These are phyloP conservation scores for Pichia kudriavzevii DNA, from an alignment of 1,139 yeast genomes.

Conservation along the genomic window DNA sequence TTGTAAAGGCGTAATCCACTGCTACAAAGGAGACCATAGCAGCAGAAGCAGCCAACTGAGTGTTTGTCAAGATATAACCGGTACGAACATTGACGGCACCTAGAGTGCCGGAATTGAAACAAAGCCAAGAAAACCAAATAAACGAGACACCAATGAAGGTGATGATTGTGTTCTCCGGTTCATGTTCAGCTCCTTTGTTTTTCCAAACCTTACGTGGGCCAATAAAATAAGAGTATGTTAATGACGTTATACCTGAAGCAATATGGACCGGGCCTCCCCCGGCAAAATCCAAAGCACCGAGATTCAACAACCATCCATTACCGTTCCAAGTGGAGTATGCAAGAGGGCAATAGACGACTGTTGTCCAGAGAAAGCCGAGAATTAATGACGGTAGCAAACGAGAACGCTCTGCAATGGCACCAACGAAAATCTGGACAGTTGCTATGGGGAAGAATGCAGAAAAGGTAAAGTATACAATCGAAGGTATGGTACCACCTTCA, in stretches of 20 bases:
- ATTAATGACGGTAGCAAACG: constrained; percentile 36
- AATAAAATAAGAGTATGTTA: constrained; percentile 35
- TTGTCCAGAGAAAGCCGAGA: constrained; percentile 35
- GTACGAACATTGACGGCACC: constrained; percentile 39
- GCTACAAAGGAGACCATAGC: constrained; percentile 34
- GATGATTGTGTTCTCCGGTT: constrained; percentile 36
- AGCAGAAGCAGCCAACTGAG: constrained; percentile 40
- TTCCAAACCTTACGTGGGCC: constrained; percentile 35
- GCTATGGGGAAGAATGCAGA: constrained; percentile 40
- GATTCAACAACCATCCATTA: constrained; percentile 37
- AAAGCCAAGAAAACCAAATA: constrained; percentile 47
- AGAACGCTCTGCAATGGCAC: constrained; percentile 40
- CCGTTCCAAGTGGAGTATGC: constrained; percentile 41
- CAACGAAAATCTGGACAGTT: constrained; percentile 41
- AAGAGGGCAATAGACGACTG: constrained; percentile 38
- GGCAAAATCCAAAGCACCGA: constrained; percentile 41
- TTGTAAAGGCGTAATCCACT: constrained; percentile 32
- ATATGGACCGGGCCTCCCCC: constrained; percentile 48
- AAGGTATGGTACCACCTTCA: constrained; percentile 34
- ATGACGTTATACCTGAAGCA: constrained; percentile 37
- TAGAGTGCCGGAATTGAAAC: constrained; percentile 46
- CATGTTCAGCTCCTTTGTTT: constrained; percentile 26
- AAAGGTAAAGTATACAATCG: constrained; percentile 36
- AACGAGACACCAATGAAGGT: constrained; percentile 41
- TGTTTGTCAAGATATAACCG: constrained; percentile 41